phyloP scores from a whole-genome alignment of 257 asterid species.

The Osmanthus fragrans region DNA sequence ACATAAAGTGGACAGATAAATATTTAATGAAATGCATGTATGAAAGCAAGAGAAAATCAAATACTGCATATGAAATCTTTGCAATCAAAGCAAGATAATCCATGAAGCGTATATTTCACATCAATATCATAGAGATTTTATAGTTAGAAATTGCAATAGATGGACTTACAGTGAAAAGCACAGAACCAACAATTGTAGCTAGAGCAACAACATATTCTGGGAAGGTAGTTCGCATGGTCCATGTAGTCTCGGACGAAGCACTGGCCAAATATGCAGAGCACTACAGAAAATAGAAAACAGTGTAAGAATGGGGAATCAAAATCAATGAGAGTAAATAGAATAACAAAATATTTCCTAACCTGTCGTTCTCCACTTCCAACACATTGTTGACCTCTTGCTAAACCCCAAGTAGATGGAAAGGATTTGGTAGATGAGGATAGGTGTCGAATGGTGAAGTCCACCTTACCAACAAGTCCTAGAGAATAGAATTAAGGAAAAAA shows the following conservation, averaged over 20 bases:
- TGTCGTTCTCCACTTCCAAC: conserved; percentile 66
- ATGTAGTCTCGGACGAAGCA: conserved; percentile 85
- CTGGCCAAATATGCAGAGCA: conserved; percentile 80
- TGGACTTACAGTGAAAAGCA: conserved; percentile 79
- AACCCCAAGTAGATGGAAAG: conserved; percentile 65
- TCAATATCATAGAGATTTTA: conserved; percentile 1
- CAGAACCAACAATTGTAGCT: conserved; percentile 93
- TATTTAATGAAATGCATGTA: neutral
- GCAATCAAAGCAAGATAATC: conserved; percentile 2
- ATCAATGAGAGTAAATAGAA: conserved; percentile 15
- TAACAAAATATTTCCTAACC: conserved; percentile 39
- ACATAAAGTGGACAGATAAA: neutral
- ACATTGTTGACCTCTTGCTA: conserved; percentile 67
- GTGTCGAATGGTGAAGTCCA: conserved; percentile 93
- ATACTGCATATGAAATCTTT: neutral
- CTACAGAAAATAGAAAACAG: conserved; percentile 35
- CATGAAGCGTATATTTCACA: neutral
- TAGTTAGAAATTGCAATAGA: conserved; percentile 13
- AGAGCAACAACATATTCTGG: conserved; percentile 98
- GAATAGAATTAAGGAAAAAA: conserved; percentile 8
- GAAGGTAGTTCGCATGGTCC: conserved; percentile 93
- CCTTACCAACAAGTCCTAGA: conserved; percentile 86
- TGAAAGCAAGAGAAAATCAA: conserved; percentile 14
- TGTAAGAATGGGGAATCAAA: conserved; percentile 23
- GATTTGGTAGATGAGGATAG: conserved; percentile 70